phyloP scores from a whole-genome alignment of 2,329 filamentous ascomycete species.

The Cladophialophora yegresii region DNA sequence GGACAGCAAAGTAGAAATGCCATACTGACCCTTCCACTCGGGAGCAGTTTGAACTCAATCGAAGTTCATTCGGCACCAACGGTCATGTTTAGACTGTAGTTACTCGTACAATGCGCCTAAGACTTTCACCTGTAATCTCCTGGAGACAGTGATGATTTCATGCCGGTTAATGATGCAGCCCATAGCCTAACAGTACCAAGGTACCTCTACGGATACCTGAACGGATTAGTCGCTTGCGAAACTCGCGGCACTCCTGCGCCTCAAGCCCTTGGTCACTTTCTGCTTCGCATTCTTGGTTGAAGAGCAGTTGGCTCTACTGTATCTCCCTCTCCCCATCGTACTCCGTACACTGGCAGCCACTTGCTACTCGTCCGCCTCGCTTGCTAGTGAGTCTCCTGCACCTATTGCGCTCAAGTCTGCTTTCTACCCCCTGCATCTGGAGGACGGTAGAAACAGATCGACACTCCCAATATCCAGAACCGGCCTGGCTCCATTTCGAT shows the following conservation, averaged over 20 bases:
- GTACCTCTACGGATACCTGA: background rate
- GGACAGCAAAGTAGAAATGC: background rate
- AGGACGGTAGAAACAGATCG: constrained; percentile 13
- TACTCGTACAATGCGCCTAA: background rate
- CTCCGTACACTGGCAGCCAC: constrained; percentile 6
- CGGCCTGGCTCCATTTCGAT: constrained; percentile 13
- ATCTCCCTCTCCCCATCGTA: background rate
- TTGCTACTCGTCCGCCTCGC: constrained; percentile 12
- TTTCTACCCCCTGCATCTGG: background rate
- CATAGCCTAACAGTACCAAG: background rate
- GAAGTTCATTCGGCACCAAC: background rate
- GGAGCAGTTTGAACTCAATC: background rate
- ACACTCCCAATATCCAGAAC: constrained; percentile 8
- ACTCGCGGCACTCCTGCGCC: background rate
- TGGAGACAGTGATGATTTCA: background rate
- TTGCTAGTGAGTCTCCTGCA: constrained; percentile 1
- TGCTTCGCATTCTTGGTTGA: background rate
- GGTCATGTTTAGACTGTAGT: background rate
- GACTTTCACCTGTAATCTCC: background rate
- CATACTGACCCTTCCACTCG: background rate
- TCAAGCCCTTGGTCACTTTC: background rate
- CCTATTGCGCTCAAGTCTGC: background rate
- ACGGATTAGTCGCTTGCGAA: background rate
- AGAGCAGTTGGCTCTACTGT: background rate
- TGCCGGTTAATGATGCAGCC: background rate